A percentile compares a stretch with the other conserved stretches of the same genome.
phyloP scores from a whole-genome alignment of 129 eudicot species.

The Artemisia tridentata region DNA sequence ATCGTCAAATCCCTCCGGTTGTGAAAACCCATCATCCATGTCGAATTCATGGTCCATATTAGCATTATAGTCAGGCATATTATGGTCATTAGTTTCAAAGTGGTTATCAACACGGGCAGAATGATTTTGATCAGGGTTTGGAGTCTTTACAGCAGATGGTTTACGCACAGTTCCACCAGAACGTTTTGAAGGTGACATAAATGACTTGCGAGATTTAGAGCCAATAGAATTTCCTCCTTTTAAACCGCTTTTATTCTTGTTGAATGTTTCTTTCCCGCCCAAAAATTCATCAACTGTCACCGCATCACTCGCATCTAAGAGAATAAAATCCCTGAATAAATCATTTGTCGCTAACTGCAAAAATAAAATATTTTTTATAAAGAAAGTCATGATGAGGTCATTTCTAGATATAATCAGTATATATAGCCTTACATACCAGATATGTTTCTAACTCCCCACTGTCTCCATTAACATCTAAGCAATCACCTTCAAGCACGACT shows the following conservation, averaged over 20 bases:
- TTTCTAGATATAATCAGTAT: conserved; percentile 1
- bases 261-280: conserved; percentile 36
- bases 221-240: conserved; percentile 50
- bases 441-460: conserved; percentile 85
- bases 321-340: conserved; percentile 74
- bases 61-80: conserved; percentile 30
- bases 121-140: conserved; percentile 31
- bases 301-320: conserved; percentile 81
- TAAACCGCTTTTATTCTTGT: conserved; percentile 34
- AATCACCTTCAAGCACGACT: conserved; percentile 93
- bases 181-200: conserved; percentile 59
- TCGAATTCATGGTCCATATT: conserved; percentile 42
- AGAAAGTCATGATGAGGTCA: neutral
- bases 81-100: conserved; percentile 33
- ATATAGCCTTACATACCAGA: conserved; percentile 53
- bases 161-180: conserved; percentile 57
- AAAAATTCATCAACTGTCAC: conserved; percentile 61
- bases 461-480: conserved; percentile 78
- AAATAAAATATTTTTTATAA: conserved; percentile 3
- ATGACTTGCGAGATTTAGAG: conserved; percentile 62
- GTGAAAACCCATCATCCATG: conserved; percentile 57
- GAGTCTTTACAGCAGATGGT: conserved; percentile 45
- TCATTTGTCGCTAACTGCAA: conserved; percentile 83
- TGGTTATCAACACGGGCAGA: conserved; percentile 37
- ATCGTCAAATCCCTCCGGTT: conserved; percentile 46